Base-by-base conservation (phyloP, 176 grass and related monocot species). In the Carex myosuroides region DNA sequence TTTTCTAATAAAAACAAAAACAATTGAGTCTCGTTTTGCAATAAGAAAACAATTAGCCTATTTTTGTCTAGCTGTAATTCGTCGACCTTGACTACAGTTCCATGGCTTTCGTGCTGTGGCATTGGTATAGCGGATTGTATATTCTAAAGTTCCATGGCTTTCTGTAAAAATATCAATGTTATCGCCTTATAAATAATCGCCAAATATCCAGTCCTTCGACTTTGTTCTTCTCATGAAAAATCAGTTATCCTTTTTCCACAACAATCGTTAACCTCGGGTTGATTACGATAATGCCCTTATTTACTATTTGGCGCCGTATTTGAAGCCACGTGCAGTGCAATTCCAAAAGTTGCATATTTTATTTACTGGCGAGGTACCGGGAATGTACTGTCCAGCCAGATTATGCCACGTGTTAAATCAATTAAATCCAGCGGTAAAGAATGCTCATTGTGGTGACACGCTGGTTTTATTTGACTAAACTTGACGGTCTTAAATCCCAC, bases 301-400 rank as follows among this genome's bases (percentile, higher is more conserved):
- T 33, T 61, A 82, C 17, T 20, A 66, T 82, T 82, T 82, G 60
- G 80, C 39, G 60, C 80, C 60, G 37, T 48, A 82, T 66, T 66
- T 66, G 80, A 82, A 66, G 80, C 42, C 16, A 83, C 59, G 61
- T 83, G 60, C 60, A 52, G 21, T 82, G 39, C 57, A 29, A 64
- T 30, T 65, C 12, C 32, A 26, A 81, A 63, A 42, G 6, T 30
- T 81, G 20, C 18, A 46, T 42, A 63, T 22, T 44, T 81, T 81
- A 5, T 42, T 81, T 39, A n/a, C 35, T 63, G 59, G 20, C n/a
- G 12, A 76, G 0, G 46, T 54, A 76, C 46, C 12, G 46, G 66
- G 66, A 70, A 70, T 78, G 42, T 79, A 26, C 53, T 33, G 53
- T 79, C 78, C 14, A 37, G 3, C 24, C 53, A 80, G n/a, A 13